Evolutionary conservation across 177 flowering plant genomes (phyloP).

Genomic region (Vitis hybrid): DNA sequence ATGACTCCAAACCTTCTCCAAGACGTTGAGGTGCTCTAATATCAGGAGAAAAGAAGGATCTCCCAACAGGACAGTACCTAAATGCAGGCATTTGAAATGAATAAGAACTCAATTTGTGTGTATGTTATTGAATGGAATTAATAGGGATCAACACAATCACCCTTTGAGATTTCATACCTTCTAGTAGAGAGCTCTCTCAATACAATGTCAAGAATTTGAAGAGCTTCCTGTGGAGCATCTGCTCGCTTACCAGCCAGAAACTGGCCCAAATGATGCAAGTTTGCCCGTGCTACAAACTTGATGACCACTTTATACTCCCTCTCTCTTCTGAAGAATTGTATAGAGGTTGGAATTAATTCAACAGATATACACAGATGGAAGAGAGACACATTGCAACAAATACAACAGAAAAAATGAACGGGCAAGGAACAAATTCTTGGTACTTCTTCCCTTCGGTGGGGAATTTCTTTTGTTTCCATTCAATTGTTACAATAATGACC

Average conservation of each 20-base stretch:
- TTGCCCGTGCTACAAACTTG: slow-evolving; percentile 76
- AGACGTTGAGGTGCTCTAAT: slow-evolving; percentile 73
- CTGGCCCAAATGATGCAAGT: slow-evolving; percentile 73
- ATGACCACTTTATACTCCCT: slow-evolving; percentile 73
- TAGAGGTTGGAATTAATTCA: background rate
- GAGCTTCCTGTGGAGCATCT: slow-evolving; percentile 87
- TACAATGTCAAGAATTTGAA: slow-evolving; percentile 87
- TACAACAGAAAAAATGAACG: background rate
- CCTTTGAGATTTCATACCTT: slow-evolving; percentile 39
- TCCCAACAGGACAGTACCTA: slow-evolving; percentile 83
- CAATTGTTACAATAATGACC: background rate
- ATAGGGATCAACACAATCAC: background rate
- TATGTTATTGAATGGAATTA: background rate
- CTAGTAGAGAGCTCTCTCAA: slow-evolving; percentile 68
- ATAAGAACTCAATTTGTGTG: slow-evolving; percentile 1
- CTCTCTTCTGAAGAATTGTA: slow-evolving; percentile 54
- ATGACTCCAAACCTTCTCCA: slow-evolving; percentile 94
- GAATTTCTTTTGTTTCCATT: background rate
- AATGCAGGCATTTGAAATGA: slow-evolving; percentile 8
- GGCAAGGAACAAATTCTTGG: background rate
- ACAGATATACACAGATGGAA: background rate
- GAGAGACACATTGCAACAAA: background rate
- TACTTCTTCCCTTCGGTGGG: too few relatives aligned
- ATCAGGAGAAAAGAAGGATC: slow-evolving; percentile 86
- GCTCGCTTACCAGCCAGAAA: slow-evolving; percentile 80